phyloP scores from a whole-genome alignment of 1,284 basidiomycete species.

The Austroboletus olivaceoglutinosus region DNA sequence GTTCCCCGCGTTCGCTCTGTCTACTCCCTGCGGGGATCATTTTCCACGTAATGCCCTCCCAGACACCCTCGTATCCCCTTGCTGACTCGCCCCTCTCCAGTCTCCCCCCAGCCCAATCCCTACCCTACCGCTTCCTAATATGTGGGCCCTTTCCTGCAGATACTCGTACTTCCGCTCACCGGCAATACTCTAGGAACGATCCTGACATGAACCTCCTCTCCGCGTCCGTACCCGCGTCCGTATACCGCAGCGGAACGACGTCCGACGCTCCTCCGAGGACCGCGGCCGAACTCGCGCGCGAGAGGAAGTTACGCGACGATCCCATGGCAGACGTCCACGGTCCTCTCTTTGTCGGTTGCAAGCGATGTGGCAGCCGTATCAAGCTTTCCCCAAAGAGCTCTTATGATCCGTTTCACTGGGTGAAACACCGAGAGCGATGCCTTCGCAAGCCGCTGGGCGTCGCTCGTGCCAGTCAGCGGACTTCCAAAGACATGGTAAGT shows the following conservation, averaged over 20 bases:
- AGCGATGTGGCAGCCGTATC: slow-evolving; percentile 53
- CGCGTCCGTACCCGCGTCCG: slow-evolving; percentile 13
- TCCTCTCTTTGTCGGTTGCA: slow-evolving; percentile 55
- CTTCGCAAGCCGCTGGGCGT: slow-evolving; percentile 35
- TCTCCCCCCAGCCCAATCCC: slow-evolving; percentile 1
- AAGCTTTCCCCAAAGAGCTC: slow-evolving; percentile 66
- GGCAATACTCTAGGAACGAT: slow-evolving; percentile 24
- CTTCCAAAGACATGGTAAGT: slow-evolving; percentile 27
- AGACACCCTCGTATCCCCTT: background rate
- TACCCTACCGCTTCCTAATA: background rate
- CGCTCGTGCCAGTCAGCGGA: slow-evolving; percentile 11
- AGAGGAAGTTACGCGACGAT: slow-evolving; percentile 49
- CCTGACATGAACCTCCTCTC: slow-evolving; percentile 20
- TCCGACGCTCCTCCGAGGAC: slow-evolving; percentile 24
- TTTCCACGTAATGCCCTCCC: slow-evolving; percentile 10
- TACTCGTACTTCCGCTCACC: slow-evolving; percentile 18
- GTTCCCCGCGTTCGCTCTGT: slow-evolving; percentile 19
- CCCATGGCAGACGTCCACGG: slow-evolving; percentile 50
- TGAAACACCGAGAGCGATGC: slow-evolving; percentile 58
- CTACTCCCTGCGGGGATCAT: slow-evolving; percentile 11
- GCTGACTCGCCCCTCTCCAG: slow-evolving; percentile 7
- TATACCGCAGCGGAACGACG: slow-evolving; percentile 10
- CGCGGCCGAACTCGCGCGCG: slow-evolving; percentile 39
- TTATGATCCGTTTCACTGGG: slow-evolving; percentile 68
- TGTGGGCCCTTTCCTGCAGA: slow-evolving; percentile 22